These are phyloP conservation scores for Cytospora paraplurivora DNA, from an alignment of 2,329 filamentous ascomycete species.

Conservation along the genomic window DNA sequence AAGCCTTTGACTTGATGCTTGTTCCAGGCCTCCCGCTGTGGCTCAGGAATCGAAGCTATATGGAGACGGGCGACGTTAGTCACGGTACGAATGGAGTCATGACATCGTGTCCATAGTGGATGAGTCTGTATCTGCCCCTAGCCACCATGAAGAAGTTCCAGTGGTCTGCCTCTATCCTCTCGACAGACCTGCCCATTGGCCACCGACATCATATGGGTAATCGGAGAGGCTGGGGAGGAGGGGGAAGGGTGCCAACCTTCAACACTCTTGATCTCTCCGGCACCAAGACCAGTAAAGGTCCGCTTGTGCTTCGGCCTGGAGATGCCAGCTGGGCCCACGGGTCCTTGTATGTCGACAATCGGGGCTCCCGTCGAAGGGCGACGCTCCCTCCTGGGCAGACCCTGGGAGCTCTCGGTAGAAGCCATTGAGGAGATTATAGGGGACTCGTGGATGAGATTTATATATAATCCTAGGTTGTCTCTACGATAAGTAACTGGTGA, in stretches of 20 bases:
- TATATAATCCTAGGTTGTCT: background rate
- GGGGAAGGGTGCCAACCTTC: constrained; percentile 62
- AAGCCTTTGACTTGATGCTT: constrained; percentile 68
- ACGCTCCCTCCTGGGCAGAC: constrained; percentile 66
- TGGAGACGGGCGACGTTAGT: background rate
- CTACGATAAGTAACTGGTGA: background rate
- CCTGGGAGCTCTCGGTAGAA: constrained; percentile 39
- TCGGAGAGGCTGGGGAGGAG: no score
- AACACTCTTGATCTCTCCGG: constrained; percentile 88
- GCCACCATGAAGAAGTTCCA: background rate
- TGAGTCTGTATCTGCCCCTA: background rate
- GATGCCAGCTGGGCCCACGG: constrained; percentile 82
- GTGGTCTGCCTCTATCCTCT: background rate
- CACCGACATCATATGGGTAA: background rate
- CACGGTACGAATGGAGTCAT: background rate
- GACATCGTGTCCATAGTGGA: background rate
- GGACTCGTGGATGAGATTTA: background rate
- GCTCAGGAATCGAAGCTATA: constrained; percentile 78
- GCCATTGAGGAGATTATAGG: constrained; percentile 19
- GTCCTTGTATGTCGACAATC: constrained; percentile 82
- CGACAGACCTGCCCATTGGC: background rate
- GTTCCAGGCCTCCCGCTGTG: constrained; percentile 79
- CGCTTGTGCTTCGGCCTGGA: constrained; percentile 93
- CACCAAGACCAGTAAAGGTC: constrained; percentile 91
- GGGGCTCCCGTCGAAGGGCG: constrained; percentile 81